Base-by-base conservation (phyloP, 2,329 filamentous ascomycete species). In the Rutstroemia sp. region DNA sequence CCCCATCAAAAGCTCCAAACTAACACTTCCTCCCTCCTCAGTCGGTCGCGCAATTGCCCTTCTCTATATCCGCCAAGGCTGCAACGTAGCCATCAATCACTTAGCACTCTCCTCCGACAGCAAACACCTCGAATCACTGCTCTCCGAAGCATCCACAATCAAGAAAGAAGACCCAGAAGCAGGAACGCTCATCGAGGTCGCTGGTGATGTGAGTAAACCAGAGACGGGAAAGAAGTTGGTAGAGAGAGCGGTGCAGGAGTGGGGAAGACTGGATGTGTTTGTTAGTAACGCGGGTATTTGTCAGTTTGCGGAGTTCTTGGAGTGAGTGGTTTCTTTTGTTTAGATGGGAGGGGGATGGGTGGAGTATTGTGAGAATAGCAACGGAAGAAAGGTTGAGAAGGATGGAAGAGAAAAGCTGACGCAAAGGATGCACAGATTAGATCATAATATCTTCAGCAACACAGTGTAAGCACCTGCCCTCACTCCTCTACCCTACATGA, bases 211-310 rank as follows among this genome's bases (percentile, higher is more conserved):
- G 27, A 83, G 86, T 0, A 79, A 88, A 61, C 85, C 87, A 0
- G 80, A 83, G 59, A 92, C 90, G 0, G 88, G 88, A 8, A 74
- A 77, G 45, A 74, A 79, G 27, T 79, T 96, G 23, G 85, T 96
- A 5, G 73, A 75, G 12, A 77, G 79, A 61, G 85, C 87, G 0
- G 85, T 92, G 1, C 70, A 79, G 57, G 72, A 74, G 57, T 87
- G 83, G 69, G 76, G 78, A 14, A 76, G 82, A 4, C 73, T 91
- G 37, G 86, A 90, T 71, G 76, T 95, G 6, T 92, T 92, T 71
- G 87, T 96, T 27, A 89, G 85, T 70, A 96, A 96, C 74, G 91
- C 91, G 4, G 91, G 91, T 6, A 81, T 96, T 58, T 96, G 90
- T 76, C 81, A 88, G 61, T 96, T 96, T 72, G 86, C 87, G 58